phyloP scores from a whole-genome alignment of 2,329 filamentous ascomycete genomes.

The Penicillium aurantiogriseum region DNA sequence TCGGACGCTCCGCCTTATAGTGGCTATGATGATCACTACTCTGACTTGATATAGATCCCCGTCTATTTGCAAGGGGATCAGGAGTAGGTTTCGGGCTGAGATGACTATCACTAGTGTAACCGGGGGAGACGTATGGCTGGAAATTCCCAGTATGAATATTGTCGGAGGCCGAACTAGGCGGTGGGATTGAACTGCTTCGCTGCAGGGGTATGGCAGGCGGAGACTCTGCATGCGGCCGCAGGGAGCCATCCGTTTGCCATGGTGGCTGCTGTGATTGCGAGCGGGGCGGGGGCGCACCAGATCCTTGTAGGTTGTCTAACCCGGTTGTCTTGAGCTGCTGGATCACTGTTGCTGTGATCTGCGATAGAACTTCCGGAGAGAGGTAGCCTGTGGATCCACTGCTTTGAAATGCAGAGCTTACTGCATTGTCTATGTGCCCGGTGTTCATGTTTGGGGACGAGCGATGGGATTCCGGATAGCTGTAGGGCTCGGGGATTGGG shows the following conservation, averaged over 20 bases:
- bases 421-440: conserved; percentile 55
- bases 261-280: conserved; percentile 25
- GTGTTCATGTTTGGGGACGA: conserved; percentile 16
- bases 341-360: conserved; percentile 59
- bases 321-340: conserved; percentile 56
- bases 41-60: conserved; percentile 38
- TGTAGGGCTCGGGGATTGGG: conserved; percentile 2
- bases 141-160: conserved; percentile 14
- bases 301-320: conserved; percentile 33
- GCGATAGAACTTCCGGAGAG: conserved; percentile 60
- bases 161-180: conserved; percentile 12
- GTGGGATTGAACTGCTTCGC: conserved; percentile 20
- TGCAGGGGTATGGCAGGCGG: conserved; percentile 16
- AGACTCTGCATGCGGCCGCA: conserved; percentile 21
- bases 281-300: conserved; percentile 25
- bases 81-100: conserved; percentile 23
- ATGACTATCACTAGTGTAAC: conserved; percentile 23
- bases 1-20: conserved; percentile 36
- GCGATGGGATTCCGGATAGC: conserved; percentile 16
- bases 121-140: conserved; percentile 21
- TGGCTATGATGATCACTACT: conserved; percentile 28
- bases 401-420: conserved; percentile 56
- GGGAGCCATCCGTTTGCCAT: conserved; percentile 20
- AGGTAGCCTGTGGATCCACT: conserved; percentile 51
- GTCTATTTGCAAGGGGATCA: conserved; percentile 26